These are phyloP conservation scores for Corylus americana DNA, from an alignment of 306 rosid species.

Conservation along the genomic window DNA sequence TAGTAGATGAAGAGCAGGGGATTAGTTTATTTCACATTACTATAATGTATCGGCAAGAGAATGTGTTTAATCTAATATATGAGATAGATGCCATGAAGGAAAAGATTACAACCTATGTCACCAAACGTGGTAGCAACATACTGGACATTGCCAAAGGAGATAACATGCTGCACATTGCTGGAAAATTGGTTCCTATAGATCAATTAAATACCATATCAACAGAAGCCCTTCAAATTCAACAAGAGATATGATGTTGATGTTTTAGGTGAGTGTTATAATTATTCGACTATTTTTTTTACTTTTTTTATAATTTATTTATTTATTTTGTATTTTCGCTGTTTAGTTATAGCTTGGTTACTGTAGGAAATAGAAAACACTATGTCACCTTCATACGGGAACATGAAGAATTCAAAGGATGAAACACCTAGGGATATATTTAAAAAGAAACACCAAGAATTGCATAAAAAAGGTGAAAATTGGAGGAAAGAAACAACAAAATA, in stretches of 20 bases:
- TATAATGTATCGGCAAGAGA: constrained; percentile 8
- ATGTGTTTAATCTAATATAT: constrained; percentile 20
- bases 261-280: not conserved
- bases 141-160: too few species aligned
- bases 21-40: constrained; percentile 29
- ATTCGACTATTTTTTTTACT: too few species aligned
- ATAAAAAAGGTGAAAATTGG: too few species aligned
- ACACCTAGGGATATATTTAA: too few species aligned
- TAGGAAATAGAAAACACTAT: constrained; percentile 10
- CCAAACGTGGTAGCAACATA: not conserved
- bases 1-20: not conserved
- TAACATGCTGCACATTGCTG: constrained; percentile 28
- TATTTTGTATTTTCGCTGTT: too few species aligned
- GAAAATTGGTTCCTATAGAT: constrained; percentile 10
- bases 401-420: too few species aligned
- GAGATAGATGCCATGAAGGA: constrained; percentile 22
- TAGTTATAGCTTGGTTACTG: too few species aligned
- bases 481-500: too few species aligned
- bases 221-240: constrained; percentile 27
- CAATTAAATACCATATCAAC: constrained; percentile 9
- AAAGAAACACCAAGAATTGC: too few species aligned
- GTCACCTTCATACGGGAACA: not conserved
- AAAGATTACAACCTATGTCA: not conserved
- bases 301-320: too few species aligned
- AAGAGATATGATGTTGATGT: constrained; percentile 18